Conservation (phyloP, 2,329 filamentous ascomycete species). For the Ophiostoma piceae region DNA sequence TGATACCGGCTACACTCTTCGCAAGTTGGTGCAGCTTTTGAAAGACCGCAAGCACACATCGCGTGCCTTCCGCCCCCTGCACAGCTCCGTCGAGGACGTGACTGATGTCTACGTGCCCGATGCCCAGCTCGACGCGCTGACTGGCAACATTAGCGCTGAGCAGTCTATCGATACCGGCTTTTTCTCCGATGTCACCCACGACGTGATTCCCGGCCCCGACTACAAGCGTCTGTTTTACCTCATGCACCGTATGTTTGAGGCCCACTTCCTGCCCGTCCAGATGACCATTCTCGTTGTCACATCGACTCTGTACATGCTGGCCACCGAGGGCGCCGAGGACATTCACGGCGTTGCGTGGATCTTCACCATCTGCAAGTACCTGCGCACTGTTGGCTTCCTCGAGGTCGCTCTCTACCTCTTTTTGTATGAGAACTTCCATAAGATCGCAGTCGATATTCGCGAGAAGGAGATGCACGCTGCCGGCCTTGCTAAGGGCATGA, state of each 20-base stretch:
- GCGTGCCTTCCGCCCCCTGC: slow-evolving; percentile 51
- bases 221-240: slow-evolving; percentile 55
- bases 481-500: slow-evolving; percentile 59
- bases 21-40: slow-evolving; percentile 54
- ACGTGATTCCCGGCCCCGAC: slow-evolving; percentile 47
- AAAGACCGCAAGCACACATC: slow-evolving; percentile 52
- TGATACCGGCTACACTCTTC: slow-evolving; percentile 61
- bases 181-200: slow-evolving; percentile 51
- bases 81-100: slow-evolving; percentile 44
- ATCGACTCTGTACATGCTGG: slow-evolving; percentile 55
- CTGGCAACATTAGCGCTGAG: slow-evolving; percentile 30
- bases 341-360: slow-evolving; percentile 53
- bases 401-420: slow-evolving; percentile 59
- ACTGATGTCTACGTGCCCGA: slow-evolving; percentile 47
- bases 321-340: slow-evolving; percentile 48
- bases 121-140: slow-evolving; percentile 33
- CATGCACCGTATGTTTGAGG: slow-evolving; percentile 65
- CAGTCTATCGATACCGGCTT: slow-evolving; percentile 45
- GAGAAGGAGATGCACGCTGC: slow-evolving; percentile 63
- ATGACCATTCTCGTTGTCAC: slow-evolving; percentile 59
- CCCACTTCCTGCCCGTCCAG: slow-evolving; percentile 66
- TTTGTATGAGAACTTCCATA: slow-evolving; percentile 64
- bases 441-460: slow-evolving; percentile 53
- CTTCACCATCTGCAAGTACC: slow-evolving; percentile 53
- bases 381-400: slow-evolving; percentile 58